phyloP scores from a whole-genome alignment of 2,329 filamentous ascomycete species.

The Volutella citrinella region DNA sequence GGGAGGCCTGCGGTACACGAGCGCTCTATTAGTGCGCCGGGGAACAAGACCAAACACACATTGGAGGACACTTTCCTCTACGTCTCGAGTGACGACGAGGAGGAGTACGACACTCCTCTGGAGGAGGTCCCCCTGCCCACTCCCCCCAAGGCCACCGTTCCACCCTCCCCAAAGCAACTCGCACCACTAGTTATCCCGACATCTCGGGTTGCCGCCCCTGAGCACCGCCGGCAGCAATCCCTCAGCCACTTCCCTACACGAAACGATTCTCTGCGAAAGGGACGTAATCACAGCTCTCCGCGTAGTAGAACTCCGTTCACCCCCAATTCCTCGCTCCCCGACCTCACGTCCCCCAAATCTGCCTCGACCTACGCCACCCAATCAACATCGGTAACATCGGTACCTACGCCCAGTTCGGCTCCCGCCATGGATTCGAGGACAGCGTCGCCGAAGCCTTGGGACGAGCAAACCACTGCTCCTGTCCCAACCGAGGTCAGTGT shows the following conservation, averaged over 20 bases:
- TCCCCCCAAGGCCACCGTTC: constrained; percentile 38
- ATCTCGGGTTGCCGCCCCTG: constrained; percentile 14
- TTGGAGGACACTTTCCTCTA: constrained; percentile 23
- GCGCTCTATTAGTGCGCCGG: constrained; percentile 61
- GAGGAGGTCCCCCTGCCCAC: constrained; percentile 24
- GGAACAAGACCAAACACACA: constrained; percentile 43
- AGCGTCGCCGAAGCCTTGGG: constrained; percentile 44
- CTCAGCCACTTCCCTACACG: constrained; percentile 45
- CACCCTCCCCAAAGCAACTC: constrained; percentile 36
- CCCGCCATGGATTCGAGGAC: constrained; percentile 38
- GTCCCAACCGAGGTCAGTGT: constrained; percentile 12
- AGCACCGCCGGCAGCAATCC: constrained; percentile 35
- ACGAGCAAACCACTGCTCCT: constrained; percentile 30
- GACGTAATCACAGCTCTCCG: constrained; percentile 46
- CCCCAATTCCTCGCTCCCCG: constrained; percentile 32
- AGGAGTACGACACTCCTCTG: constrained; percentile 22
- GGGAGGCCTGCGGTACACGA: constrained; percentile 63
- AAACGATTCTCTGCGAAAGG: constrained; percentile 41
- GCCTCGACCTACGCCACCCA: constrained; percentile 36
- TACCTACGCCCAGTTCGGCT: constrained; percentile 51
- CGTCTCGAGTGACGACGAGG: constrained; percentile 21
- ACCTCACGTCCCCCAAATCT: constrained; percentile 43
- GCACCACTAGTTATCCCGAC: constrained; percentile 56
- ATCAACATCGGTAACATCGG: constrained; percentile 41
- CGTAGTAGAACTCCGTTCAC: constrained; percentile 40